A percentile compares a stretch with the other conserved stretches of the same genome.
Evolutionary conservation across 192 early-diverging fungal species (phyloP).

Genomic region (Rhizophlyctis rosea): DNA sequence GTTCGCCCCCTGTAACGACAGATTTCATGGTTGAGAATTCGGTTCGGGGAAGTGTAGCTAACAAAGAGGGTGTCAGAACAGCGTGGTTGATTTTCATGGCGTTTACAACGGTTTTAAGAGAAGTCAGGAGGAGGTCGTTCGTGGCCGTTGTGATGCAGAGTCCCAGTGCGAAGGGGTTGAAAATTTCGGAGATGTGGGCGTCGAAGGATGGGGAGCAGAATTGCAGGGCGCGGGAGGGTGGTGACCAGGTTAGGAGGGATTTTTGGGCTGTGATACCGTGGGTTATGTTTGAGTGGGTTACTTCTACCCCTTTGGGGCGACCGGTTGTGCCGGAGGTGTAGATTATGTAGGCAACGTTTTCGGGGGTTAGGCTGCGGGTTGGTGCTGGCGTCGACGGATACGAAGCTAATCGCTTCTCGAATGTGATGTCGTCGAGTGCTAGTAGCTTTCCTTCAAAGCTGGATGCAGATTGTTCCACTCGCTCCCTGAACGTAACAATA

Average conservation of each 20-base stretch:
- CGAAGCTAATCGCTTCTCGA: too few species aligned
- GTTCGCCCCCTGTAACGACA: conserved; percentile 20
- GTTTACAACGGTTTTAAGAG: conserved; percentile 11
- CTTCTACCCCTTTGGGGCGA: conserved; percentile 12
- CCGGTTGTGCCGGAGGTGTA: conserved; percentile 25
- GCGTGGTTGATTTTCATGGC: conserved; percentile 10
- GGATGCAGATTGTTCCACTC: too few species aligned
- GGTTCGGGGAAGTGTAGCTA: not conserved
- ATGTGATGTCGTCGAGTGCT: too few species aligned
- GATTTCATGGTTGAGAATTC: conserved; percentile 8
- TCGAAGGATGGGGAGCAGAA: conserved; percentile 17
- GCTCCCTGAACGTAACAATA: too few species aligned
- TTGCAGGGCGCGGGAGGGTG: conserved; percentile 11
- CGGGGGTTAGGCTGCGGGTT: too few species aligned
- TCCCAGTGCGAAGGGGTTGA: conserved; percentile 14
- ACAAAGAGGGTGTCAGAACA: conserved; percentile 16
- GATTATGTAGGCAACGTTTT: conserved; percentile 23
- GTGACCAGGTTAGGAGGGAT: not conserved
- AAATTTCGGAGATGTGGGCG: conserved; percentile 15
- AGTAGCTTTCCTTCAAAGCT: too few species aligned
- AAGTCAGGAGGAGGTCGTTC: conserved; percentile 15
- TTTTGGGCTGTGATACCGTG: conserved; percentile 8
- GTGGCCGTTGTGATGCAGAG: not conserved
- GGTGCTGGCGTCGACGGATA: too few species aligned
- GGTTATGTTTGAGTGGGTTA: conserved; percentile 17